Evolutionary conservation across 495 filamentous ascomycete genomes (phyloP).

Genomic region (Ascodesmis nigricans): DNA sequence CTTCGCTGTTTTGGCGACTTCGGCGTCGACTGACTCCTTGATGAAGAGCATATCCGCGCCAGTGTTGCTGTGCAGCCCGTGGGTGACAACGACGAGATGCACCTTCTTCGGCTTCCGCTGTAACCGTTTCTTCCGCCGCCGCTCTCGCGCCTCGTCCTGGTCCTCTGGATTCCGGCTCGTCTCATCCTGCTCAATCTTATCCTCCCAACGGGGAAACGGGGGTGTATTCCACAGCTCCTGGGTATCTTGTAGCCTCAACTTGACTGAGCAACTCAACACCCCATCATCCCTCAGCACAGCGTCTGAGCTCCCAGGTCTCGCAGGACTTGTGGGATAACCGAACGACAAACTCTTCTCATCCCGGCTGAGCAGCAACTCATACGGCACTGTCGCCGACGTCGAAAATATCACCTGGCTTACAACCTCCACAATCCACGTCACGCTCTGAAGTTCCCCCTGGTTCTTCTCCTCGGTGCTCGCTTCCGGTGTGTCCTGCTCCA

Average conservation of each 20-base stretch:
- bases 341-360: slow-evolving; percentile 62
- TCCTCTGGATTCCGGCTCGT: slow-evolving; percentile 15
- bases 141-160: slow-evolving; percentile 20
- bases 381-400: slow-evolving; percentile 64
- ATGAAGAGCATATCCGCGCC: slow-evolving; percentile 91
- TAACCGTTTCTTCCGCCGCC: slow-evolving; percentile 23
- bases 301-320: background rate
- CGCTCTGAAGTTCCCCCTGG: slow-evolving; percentile 28
- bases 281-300: background rate
- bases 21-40: slow-evolving; percentile 86
- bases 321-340: slow-evolving; percentile 22
- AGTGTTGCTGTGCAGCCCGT: slow-evolving; percentile 92
- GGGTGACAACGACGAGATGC: slow-evolving; percentile 79
- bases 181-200: slow-evolving; percentile 11
- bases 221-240: slow-evolving; percentile 77
- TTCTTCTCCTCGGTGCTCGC: slow-evolving; percentile 9
- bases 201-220: slow-evolving; percentile 39
- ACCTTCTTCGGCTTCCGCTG: slow-evolving; percentile 36
- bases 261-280: slow-evolving; percentile 32
- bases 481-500: slow-evolving; percentile 24
- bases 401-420: slow-evolving; percentile 85
- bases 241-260: slow-evolving; percentile 64
- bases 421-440: slow-evolving; percentile 82
- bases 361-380: slow-evolving; percentile 63
- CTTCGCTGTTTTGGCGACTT: slow-evolving; percentile 43